Evolutionary conservation across 1,139 yeast species (phyloP), one percentile per base, ranked within the genome.

Genomic region (Taphrina deformans): DNA sequence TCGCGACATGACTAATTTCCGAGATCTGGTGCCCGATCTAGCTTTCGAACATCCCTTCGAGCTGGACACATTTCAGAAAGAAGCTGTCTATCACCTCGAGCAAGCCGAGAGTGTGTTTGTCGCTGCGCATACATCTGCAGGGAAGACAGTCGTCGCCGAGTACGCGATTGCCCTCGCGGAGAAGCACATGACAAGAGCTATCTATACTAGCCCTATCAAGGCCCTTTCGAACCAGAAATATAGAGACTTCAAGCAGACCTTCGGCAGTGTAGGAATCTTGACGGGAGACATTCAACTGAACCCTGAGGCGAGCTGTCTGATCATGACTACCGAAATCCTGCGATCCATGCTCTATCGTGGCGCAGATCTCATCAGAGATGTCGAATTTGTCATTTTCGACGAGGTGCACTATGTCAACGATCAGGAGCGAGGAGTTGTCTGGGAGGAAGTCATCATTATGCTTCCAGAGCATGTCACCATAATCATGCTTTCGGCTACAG

Each of bases 371-470:
- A 91, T 93, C 74, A 83, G 99, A 75, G 99, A 93, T 77, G 98
- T 95, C 27, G 98, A 93, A 69, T 93, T 93, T 82, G 97, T 93
- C 26, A 89, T 93, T 53, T 93, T 93, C 73, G 99, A 93, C 77
- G 99, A 93, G 76, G 98, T 93, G 2, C 99, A 93, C 77, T 93
- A 93, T 74, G 96, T 93, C 73, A 91, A 93, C 73, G 99, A 93
- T 78, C 88, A 89, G 67, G 97, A 91, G 53, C 62, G 99, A 75
- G 99, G 99, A 73, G 99, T 93, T 38, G 99, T 93, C 5, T 93
- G 99, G 99, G 99, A 93, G 77, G 99, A 93, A 75, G 96, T 95
- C 7, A 93, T 93, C 68, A 93, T 93, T 70, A 86, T 93, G 90
- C 80, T 93, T 53, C 99, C 99, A 0, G 97, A 92, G 69, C 96